Conservation (phyloP, 2,329 filamentous ascomycete species). For the Penicillium brevicompactum region DNA sequence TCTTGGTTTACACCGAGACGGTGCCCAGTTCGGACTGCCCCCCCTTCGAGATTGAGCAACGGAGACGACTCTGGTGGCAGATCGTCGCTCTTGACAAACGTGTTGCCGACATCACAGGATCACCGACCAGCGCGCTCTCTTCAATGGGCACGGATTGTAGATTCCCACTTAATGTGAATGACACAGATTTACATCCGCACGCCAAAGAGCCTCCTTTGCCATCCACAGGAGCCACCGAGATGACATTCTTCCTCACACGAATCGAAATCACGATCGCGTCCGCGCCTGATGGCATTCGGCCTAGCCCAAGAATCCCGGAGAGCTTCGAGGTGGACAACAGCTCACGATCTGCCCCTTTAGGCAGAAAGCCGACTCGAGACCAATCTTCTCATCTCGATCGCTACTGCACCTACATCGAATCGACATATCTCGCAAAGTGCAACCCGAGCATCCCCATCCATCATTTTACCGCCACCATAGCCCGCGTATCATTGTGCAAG, state of each 20-base stretch:
- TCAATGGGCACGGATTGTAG: slow-evolving; percentile 15
- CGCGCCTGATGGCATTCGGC: slow-evolving; percentile 5
- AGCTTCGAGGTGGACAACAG: background rate
- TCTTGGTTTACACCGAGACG: slow-evolving; percentile 66
- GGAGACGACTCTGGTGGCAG: slow-evolving; percentile 71
- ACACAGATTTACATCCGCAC: slow-evolving; percentile 31
- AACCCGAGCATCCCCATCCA: slow-evolving; percentile 62
- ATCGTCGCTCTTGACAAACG: slow-evolving; percentile 68
- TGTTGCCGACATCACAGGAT: slow-evolving; percentile 66
- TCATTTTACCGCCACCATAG: slow-evolving; percentile 62
- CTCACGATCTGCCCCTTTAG: background rate
- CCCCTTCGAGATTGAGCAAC: slow-evolving; percentile 65
- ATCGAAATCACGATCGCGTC: slow-evolving; percentile 13
- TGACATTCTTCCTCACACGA: slow-evolving; percentile 42
- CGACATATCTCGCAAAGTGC: slow-evolving; percentile 58
- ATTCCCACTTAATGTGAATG: slow-evolving; percentile 24
- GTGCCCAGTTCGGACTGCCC: slow-evolving; percentile 47
- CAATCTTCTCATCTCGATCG: slow-evolving; percentile 47
- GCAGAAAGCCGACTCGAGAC: background rate
- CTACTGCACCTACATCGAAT: slow-evolving; percentile 59
- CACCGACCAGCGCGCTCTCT: slow-evolving; percentile 28
- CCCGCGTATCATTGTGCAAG: slow-evolving; percentile 54
- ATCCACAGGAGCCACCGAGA: slow-evolving; percentile 40
- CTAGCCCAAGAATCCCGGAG: slow-evolving; percentile 22
- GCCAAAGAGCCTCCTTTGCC: slow-evolving; percentile 33